Evolutionary conservation across 2,329 filamentous ascomycete species (phyloP), one percentile per base, ranked within the genome.

Genomic region (Leptosphaerulina australis): DNA sequence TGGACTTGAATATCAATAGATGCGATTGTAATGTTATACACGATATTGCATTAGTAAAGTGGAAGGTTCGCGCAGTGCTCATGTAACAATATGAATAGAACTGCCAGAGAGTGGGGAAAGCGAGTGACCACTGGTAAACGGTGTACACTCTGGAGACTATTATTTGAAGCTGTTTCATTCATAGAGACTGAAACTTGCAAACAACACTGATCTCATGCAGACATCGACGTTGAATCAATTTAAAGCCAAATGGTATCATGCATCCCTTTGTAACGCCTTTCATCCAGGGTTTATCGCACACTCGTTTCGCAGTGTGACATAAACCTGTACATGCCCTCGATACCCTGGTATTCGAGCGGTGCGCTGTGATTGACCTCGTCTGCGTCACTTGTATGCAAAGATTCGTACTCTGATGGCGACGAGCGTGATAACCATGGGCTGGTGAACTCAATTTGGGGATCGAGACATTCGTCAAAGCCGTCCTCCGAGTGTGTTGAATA

Each of bases 301-400:
- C 55, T 60, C 21, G 74, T 71, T 67, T 87, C 84, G 60, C 85
- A 86, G 56, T 86, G 80, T 59, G 85, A 81, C 50, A 88, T 76
- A 63, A 88, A 88, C 40, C 78, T 77, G 62, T 86, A 84, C 25
- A 88, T 87, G 3, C 85, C 85, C 63, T 88, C 83, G 11, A 85
- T 71, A 4, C 83, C 82, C 54, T 86, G 84, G 55, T 84, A 86
- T 41, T 82, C 82, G 10, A 84, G 76, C 3, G 78, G 77, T 20
- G 71, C 73, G 22, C 73, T 55, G 46, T 63, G 38, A 25, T 70
- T 63, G 52, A 63, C 56, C 6, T 64, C 62, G 36, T 78, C 77
- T 11, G 66, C 77, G 66, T 83, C 79, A 56, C 81, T 83, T 15
- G 79, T 77, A 37, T 80, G 79, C 17, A 86, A 68, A 44, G 81